Base-by-base conservation (phyloP, 1,284 basidiomycete genomes). In the Ustilago loliicola region DNA sequence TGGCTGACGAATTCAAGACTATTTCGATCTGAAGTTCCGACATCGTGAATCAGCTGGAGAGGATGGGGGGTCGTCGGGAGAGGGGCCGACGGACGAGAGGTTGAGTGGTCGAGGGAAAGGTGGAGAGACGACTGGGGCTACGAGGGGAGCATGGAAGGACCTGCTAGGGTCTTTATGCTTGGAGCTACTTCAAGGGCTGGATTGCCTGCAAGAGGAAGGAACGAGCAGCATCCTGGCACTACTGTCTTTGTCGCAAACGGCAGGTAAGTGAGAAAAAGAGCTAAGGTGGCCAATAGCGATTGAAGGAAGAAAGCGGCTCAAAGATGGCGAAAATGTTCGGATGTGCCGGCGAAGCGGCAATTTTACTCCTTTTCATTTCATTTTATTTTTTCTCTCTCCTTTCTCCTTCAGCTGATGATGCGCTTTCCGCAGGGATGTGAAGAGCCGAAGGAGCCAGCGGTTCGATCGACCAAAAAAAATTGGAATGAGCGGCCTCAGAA, bases 21-120 rank as follows among this genome's bases (percentile, higher is more conserved):
- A 65, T 68, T 36, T 64, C 69, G 50, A 59, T 62, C 13, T 54
- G 58, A 19, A 50, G 62, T 40, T 61, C 51, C 3, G 68, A 50
- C 68, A 71, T 71, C 19, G 45, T 17, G 38, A 30, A 23, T 30
- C 42, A 36, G 40, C 40, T 45, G 38, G 15, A 25, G 40, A 57
- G 47, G 47, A 42, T 32, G 7, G 21, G 13, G 30, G 19, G 30
- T 19, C 11, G 60, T 36, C 34, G 25, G n/a, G 17, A 19, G 23
- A 36, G 13, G 38, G 11, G 60, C 29, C 51, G 53, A 40, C 1
- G 38, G 9, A 29, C 17, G 38, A 19, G 36, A 38, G 38, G 45
- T 34, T 64, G 47, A 30, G 21, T 36, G 57, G 40, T 42, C 21
- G 21, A 25, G 32, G n/a, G 19, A 21, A 50, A 50, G 48, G 9